Conservation (phyloP, 768 basidiomycete species). For the Gymnopilus dilepis region DNA sequence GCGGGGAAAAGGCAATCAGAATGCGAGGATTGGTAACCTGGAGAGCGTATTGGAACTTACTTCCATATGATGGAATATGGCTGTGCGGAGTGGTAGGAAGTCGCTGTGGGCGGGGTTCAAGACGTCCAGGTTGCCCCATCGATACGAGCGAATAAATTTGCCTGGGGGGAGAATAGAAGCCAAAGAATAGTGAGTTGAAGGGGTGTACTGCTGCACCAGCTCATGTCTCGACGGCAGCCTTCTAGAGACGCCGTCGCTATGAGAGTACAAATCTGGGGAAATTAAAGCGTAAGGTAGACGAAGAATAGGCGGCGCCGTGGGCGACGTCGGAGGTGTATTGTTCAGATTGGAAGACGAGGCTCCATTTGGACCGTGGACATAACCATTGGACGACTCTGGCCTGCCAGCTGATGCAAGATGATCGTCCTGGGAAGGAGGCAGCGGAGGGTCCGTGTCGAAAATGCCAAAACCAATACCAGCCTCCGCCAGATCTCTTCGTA, state of each 20-base stretch:
- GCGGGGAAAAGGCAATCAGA: conserved; percentile 21
- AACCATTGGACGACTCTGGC: conserved; percentile 59
- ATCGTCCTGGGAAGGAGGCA: conserved; percentile 42
- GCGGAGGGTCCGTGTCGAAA: conserved; percentile 69
- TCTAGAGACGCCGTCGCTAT: conserved; percentile 78
- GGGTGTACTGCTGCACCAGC: conserved; percentile 75
- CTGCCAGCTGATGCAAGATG: conserved; percentile 46
- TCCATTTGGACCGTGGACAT: conserved; percentile 54
- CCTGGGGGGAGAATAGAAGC: conserved; percentile 57
- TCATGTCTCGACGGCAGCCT: conserved; percentile 67
- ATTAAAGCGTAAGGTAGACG: conserved; percentile 85
- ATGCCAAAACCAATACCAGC: conserved; percentile 90
- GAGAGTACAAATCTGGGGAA: conserved; percentile 83
- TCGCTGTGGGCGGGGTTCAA: conserved; percentile 82
- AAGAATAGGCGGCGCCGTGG: conserved; percentile 60
- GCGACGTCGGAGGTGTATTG: conserved; percentile 72
- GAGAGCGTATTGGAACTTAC: conserved; percentile 46
- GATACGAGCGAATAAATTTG: conserved; percentile 73
- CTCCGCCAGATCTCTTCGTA: conserved; percentile 80
- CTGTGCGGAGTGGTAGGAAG: conserved; percentile 75
- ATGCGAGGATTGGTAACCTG: not conserved
- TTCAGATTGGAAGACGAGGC: conserved; percentile 47
- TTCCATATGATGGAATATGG: conserved; percentile 89
- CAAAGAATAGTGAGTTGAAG: conserved; percentile 49
- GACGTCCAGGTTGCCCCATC: conserved; percentile 86